Evolutionary conservation across 805 yeast genomes (phyloP), one percentile per base, ranked within the genome.

Genomic region (Candida verbasci): DNA sequence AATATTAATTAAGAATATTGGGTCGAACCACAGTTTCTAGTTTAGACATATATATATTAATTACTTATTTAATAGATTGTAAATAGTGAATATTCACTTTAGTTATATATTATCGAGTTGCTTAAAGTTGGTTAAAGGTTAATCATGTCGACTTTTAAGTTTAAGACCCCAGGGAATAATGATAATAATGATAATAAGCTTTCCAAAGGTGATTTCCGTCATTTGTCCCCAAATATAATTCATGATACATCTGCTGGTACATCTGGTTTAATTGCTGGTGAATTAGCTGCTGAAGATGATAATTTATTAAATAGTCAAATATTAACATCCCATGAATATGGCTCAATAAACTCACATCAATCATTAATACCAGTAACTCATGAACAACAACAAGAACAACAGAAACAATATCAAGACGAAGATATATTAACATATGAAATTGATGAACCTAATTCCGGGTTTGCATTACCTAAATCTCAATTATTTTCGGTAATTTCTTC

Each of bases 211-310:
- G 29, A 9, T n/a, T 20, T 31, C 17, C 29, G 29, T 22, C 31
- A 38, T 27, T 21, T 47, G 15, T 36, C 38, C 12, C 49, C 53
- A 2, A 45, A 43, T 32, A 38, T 50, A 7, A 47, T 62, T n/a
- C 47, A 49, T 25, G 70, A 64, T 37, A 31, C 48, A 16, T 53
- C 65, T 2, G 41, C 68, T 0, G 67, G 56, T 1, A 40, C 50
- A 3, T 45, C 67, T 1, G 70, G 68, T 1, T 11, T 60, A 3
- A 45, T 62, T 3, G 69, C 69, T 6, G 56, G 61, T 10, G 69
- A 61, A 35, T 22, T 64, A 6, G 60, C 59, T 3, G 65, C 65
- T 2, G 69, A 64, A 43, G 60, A 58, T 14, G 54, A 47, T 18
- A 48, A 49, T 2, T 41, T 55, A 17, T 33, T 56, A 6, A 34